Evolutionary conservation across 1,284 basidiomycete species (phyloP).

Genomic region (Mycena citricolor): DNA sequence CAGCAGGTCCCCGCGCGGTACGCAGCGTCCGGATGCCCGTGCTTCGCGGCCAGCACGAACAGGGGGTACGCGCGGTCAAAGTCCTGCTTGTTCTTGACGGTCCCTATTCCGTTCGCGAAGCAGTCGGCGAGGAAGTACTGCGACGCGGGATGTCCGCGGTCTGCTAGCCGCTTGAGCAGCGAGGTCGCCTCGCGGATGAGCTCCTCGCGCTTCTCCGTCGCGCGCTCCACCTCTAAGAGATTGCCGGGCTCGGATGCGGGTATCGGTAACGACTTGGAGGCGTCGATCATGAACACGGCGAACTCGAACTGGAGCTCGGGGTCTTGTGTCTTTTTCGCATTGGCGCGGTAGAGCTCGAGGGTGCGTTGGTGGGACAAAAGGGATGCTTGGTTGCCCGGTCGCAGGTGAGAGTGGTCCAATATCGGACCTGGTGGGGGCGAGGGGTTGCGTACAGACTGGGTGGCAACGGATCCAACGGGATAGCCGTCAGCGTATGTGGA

Average conservation of each 20-base stretch:
- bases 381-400: conserved; percentile 89
- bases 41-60: conserved; percentile 95
- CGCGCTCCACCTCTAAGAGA: conserved; percentile 78
- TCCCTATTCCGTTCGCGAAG: conserved; percentile 96
- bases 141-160: conserved; percentile 90
- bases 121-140: conserved; percentile 99
- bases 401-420: conserved; percentile 91
- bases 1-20: conserved; percentile 97
- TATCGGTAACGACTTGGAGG: conserved; percentile 84
- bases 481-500: conserved; percentile 25
- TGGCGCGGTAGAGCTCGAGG: conserved; percentile 93
- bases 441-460: conserved; percentile 48
- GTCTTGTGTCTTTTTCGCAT: conserved; percentile 98
- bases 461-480: conserved; percentile 36
- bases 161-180: conserved; percentile 87
- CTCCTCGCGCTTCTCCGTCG: conserved; percentile 80
- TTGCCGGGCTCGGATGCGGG: conserved; percentile 65
- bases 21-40: conserved; percentile 95
- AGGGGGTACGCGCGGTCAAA: conserved; percentile 97
- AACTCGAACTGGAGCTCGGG: conserved; percentile 98
- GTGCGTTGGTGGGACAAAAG: conserved; percentile 94
- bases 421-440: conserved; percentile 64
- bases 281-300: conserved; percentile 98
- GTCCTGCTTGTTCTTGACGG: conserved; percentile 85
- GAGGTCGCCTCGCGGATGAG: conserved; percentile 84